Percentiles rank a stretch among this genome's conserved stretches.
phyloP scores from a whole-genome alignment of 2,329 filamentous ascomycete species.

The Neocatenulostroma microsporum region DNA sequence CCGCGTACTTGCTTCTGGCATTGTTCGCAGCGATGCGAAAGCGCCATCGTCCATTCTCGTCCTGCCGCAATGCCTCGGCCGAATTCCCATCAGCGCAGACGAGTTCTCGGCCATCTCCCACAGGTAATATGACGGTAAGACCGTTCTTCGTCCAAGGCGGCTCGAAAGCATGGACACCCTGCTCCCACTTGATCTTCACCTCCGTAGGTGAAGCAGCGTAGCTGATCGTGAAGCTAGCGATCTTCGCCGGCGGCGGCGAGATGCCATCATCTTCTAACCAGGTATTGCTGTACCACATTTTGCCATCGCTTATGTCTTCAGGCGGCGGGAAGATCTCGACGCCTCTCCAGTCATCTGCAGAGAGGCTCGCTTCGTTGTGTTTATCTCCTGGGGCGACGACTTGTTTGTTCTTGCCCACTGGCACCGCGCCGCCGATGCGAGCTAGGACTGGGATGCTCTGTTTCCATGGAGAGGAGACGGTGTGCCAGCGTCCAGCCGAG shows the following conservation, averaged over 20 bases:
- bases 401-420: conserved; percentile 45
- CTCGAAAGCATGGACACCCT: conserved; percentile 36
- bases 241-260: conserved; percentile 33
- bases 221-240: conserved; percentile 37
- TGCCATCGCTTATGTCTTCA: conserved; percentile 28
- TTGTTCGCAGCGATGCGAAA: conserved; percentile 8
- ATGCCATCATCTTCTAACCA: conserved; percentile 55
- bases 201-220: conserved; percentile 41
- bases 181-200: conserved; percentile 37
- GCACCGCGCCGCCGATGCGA: conserved; percentile 47
- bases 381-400: conserved; percentile 46
- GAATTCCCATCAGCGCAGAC: conserved; percentile 12
- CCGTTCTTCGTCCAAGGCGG: conserved; percentile 42
- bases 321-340: conserved; percentile 51
- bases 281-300: conserved; percentile 32
- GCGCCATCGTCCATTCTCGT: conserved; percentile 18
- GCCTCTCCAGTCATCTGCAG: conserved; percentile 48
- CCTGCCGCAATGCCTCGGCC: conserved; percentile 14
- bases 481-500: conserved; percentile 47
- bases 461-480: conserved; percentile 45
- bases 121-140: conserved; percentile 44
- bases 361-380: conserved; percentile 37
- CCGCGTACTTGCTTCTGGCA: no score
- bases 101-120: conserved; percentile 42
- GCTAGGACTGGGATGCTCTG: conserved; percentile 50